Base-by-base conservation (phyloP, 768 basidiomycete species). In the Pulveroboletus sp. region DNA sequence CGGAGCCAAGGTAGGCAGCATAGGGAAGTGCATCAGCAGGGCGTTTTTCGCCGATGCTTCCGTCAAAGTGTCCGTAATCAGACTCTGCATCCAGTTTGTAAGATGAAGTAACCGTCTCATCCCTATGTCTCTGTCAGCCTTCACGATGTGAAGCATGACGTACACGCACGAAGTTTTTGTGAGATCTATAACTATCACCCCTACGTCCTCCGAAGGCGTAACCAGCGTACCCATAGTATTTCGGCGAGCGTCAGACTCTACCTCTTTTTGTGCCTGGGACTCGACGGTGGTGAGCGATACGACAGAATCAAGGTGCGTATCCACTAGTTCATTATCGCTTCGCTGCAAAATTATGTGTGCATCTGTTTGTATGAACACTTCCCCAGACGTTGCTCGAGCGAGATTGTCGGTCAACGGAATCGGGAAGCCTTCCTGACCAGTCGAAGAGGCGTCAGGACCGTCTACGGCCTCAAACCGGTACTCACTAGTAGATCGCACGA, bases 91-190 rank as follows among this genome's bases (percentile, higher is more conserved):
- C 39, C 6, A 30, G 26, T 7, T 24, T 15, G 1, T 24, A 18
- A 39, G 43, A 37, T 0, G 12, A 17, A 5, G n/a, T 21, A 28
- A 38, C 21, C 17, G 21, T 33, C 18, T 35, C 41, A 14, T 44
- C 35, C 35, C 57, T 59, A 15, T 3, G 17, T 3, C 42, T 33
- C 18, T 14, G 17, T 59, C 35, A 56, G 30, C 11, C 37, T 32
- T 28, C 6, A 14, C 8, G 5, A 41, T 11, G 18, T 40, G 11
- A 47, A 41, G 35, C n/a, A 37, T 26, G 8, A 3, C 14, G 11
- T 1, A 15, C 28, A 42, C 58, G 43, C 30, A 58, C 57, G 27
- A 31, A 8, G 35, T 11, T 14, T 38, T 27, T 26, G 32, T 15
- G 15, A 40, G 15, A 12, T 31, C 32, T 8, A 28, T 8, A 5